Percentiles rank a stretch among this genome's conserved stretches.
These are phyloP conservation scores for Elongisporangium undulatum DNA, from an alignment of 352 stramenopile genomes.

Conservation along the genomic window DNA sequence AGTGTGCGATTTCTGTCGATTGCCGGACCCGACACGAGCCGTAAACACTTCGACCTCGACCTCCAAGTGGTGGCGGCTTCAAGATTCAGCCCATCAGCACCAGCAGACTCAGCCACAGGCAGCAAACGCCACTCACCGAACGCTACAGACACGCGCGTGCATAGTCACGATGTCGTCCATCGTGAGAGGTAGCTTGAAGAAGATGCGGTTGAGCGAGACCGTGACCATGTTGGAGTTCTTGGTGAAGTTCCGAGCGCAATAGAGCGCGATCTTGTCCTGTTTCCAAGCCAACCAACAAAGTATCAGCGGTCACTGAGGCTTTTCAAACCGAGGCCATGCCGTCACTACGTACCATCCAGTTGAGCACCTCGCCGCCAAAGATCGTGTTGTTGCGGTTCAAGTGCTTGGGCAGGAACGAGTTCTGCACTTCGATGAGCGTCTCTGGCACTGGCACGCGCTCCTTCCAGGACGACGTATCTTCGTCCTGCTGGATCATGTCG, in stretches of 20 bases:
- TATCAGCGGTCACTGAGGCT: no score
- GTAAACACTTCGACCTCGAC: constrained; percentile 76
- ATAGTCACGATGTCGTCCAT: constrained; percentile 66
- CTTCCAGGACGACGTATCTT: constrained; percentile 32
- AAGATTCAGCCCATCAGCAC: not conserved
- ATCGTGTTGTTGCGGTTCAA: constrained; percentile 76
- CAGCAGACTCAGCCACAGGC: no score
- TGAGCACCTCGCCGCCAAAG: constrained; percentile 63
- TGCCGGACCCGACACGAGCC: constrained; percentile 33
- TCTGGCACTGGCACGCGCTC: constrained; percentile 45
- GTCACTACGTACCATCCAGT: constrained; percentile 62
- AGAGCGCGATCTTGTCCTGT: constrained; percentile 57
- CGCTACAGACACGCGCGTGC: constrained; percentile 51
- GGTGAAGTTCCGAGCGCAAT: constrained; percentile 62
- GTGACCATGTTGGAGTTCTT: constrained; percentile 70
- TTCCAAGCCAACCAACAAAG: no score
- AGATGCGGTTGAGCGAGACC: constrained; percentile 58
- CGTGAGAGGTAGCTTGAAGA: constrained; percentile 69
- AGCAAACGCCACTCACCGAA: no score
- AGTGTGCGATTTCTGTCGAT: constrained; percentile 53
- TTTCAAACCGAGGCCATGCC: no score
- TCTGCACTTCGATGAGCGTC: constrained; percentile 70
- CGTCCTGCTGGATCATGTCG: constrained; percentile 50
- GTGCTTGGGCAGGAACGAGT: constrained; percentile 70
- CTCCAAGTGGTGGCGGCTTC: constrained; percentile 53